Evolutionary conservation across 805 yeast species (phyloP), one percentile per base, ranked within the genome.

Genomic region (Kuraishia capsulata): DNA sequence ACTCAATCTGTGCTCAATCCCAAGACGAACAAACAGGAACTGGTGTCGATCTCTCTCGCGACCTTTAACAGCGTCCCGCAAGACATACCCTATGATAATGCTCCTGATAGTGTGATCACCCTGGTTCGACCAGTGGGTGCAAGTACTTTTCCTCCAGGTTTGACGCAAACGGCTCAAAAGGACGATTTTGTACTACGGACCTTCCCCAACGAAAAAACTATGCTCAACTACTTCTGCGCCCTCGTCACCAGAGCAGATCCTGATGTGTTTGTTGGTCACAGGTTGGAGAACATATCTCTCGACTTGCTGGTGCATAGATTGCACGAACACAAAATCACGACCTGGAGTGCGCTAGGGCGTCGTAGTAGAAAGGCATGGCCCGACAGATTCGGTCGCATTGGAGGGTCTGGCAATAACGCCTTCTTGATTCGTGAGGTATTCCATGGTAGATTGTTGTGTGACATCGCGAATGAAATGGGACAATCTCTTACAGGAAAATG

Each of bases 391-490:
- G 84, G 80, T 23, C 30, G 38, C 1, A n/a, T n/a, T n/a, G n/a
- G n/a, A n/a, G 13, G 20, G 8, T n/a, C 13, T 16, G 69, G 69
- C 40, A 69, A 66, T 42, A 73, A 65, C 45, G 28, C 50, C 32
- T 59, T 57, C 37, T 69, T 74, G 47, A 67, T 85, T 14, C 67
- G 82, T 37, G 88, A 85, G 40, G 71, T 86, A 17, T 71, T 81
- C 51, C 76, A 88, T 29, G 98, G 98, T 28, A 71, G 98, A 49
- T 69, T 92, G 40, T 52, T 90, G 34, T 86, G 96, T 69, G 98
- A 92, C 59, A 77, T 92, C 52, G 87, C 90, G 37, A 92, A 92
- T 58, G 96, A 87, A 51, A 74, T 89, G 78, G 98, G 97, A 36
- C 92, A 83, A 56, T 89, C 97, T 0, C 65, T 90, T 44, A 87